Evolutionary conservation across 495 filamentous ascomycete genomes (phyloP).

Genomic region (Penicillium robsamsonii): DNA sequence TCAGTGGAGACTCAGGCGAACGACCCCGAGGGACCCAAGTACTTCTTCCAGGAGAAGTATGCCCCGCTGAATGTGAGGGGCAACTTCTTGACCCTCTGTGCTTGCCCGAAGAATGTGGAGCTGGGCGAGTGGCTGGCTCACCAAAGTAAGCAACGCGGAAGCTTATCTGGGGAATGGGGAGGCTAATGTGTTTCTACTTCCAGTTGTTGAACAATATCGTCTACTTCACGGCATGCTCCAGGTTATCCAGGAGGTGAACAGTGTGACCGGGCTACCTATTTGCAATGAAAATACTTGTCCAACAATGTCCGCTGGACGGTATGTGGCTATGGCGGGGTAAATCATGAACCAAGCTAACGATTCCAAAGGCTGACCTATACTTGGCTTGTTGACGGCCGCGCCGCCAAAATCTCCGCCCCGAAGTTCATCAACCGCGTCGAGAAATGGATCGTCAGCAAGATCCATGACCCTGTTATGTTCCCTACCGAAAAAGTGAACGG

Average conservation of each 20-base stretch:
- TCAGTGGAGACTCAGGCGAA: slow-evolving; percentile 50
- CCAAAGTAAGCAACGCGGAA: slow-evolving; percentile 62
- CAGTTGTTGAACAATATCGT: slow-evolving; percentile 89
- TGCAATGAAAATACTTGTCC: slow-evolving; percentile 83
- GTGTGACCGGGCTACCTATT: slow-evolving; percentile 64
- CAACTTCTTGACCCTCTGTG: slow-evolving; percentile 92
- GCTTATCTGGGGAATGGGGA: not conserved
- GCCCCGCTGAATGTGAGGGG: slow-evolving; percentile 87
- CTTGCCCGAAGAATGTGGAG: slow-evolving; percentile 84
- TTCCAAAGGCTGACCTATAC: slow-evolving; percentile 77
- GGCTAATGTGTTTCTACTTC: slow-evolving; percentile 21
- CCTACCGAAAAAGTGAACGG: slow-evolving; percentile 68
- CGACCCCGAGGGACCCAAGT: slow-evolving; percentile 59
- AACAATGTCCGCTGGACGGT: slow-evolving; percentile 89
- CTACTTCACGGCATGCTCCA: slow-evolving; percentile 80
- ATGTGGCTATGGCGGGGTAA: slow-evolving; percentile 42
- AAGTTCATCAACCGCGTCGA: slow-evolving; percentile 92
- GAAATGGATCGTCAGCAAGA: slow-evolving; percentile 90
- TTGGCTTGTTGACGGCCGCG: slow-evolving; percentile 62
- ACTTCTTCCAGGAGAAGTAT: slow-evolving; percentile 76
- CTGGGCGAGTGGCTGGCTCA: slow-evolving; percentile 92
- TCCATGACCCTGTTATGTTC: slow-evolving; percentile 81
- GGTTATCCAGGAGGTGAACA: slow-evolving; percentile 76
- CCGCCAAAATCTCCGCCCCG: slow-evolving; percentile 66
- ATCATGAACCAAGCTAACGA: slow-evolving; percentile 12